These are phyloP conservation scores for Exserohilum turcica DNA, from an alignment of 2,329 filamentous ascomycete genomes.

Conservation along the genomic window DNA sequence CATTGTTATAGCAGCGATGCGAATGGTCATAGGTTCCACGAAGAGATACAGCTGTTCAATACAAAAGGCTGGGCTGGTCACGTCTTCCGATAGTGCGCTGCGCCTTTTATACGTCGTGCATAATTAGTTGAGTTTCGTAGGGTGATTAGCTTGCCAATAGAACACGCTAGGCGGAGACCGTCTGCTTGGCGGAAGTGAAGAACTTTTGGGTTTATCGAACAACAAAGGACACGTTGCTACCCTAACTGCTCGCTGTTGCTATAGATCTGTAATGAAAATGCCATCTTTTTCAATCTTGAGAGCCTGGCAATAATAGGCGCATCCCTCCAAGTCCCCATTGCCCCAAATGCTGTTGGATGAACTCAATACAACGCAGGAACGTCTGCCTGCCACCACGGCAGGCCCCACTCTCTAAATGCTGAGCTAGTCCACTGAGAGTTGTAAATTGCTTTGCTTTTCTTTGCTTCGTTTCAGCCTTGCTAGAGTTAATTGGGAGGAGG, in stretches of 20 bases:
- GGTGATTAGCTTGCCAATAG: background rate
- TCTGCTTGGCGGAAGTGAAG: background rate
- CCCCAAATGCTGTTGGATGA: slow-evolving; percentile 10
- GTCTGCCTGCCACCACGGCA: slow-evolving; percentile 4
- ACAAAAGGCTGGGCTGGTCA: background rate
- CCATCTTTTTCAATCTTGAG: background rate
- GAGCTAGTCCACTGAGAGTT: slow-evolving; percentile 14
- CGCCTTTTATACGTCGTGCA: background rate
- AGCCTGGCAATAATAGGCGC: slow-evolving; percentile 6
- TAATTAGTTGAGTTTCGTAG: background rate
- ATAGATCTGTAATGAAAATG: no score
- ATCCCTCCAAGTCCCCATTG: slow-evolving; percentile 12
- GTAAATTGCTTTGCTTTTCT: slow-evolving; percentile 11
- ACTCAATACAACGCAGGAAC: slow-evolving; percentile 8
- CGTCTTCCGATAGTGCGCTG: background rate
- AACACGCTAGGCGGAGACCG: background rate
- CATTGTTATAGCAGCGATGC: background rate
- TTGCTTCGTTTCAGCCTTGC: background rate
- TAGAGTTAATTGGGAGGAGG: background rate
- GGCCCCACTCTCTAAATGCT: slow-evolving; percentile 13
- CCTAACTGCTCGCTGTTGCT: no score
- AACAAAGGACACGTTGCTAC: background rate
- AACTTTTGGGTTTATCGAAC: background rate
- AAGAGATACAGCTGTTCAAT: background rate
- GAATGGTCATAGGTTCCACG: background rate